These are phyloP conservation scores for Apiospora pterosperma DNA, from an alignment of 2,329 filamentous ascomycete species.

Conservation along the genomic window DNA sequence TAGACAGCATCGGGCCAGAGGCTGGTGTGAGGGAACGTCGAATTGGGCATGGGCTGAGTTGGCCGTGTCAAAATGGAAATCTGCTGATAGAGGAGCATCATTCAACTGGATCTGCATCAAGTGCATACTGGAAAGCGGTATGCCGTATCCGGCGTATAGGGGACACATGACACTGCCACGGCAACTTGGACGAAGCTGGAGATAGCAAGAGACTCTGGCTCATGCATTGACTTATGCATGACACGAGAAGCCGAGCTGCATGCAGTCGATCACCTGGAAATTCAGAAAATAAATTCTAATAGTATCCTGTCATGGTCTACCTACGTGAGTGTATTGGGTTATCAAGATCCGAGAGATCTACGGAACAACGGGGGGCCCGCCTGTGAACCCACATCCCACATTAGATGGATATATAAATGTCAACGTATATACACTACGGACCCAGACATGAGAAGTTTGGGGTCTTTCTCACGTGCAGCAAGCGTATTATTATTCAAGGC, in stretches of 20 bases:
- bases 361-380: too few species aligned
- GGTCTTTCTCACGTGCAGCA: not conserved
- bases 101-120: not conserved
- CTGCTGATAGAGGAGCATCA: not conserved
- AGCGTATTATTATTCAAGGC: not conserved
- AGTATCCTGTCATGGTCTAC: not conserved
- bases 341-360: too few species aligned
- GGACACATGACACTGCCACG: not conserved
- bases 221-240: not conserved
- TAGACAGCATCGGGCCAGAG: not conserved
- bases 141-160: not conserved
- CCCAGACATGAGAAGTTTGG: not conserved
- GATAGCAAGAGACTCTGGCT: not conserved
- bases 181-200: too few species aligned
- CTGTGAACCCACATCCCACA: not conserved
- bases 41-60: not conserved
- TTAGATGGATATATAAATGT: not conserved
- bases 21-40: not conserved
- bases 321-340: too few species aligned
- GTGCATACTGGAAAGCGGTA: not conserved
- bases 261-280: not conserved
- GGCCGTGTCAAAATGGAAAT: not conserved
- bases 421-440: not conserved
- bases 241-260: not conserved
- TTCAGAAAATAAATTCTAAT: not conserved